phyloP scores from a whole-genome alignment of 768 basidiomycete species.

The Auricularia sp. region DNA sequence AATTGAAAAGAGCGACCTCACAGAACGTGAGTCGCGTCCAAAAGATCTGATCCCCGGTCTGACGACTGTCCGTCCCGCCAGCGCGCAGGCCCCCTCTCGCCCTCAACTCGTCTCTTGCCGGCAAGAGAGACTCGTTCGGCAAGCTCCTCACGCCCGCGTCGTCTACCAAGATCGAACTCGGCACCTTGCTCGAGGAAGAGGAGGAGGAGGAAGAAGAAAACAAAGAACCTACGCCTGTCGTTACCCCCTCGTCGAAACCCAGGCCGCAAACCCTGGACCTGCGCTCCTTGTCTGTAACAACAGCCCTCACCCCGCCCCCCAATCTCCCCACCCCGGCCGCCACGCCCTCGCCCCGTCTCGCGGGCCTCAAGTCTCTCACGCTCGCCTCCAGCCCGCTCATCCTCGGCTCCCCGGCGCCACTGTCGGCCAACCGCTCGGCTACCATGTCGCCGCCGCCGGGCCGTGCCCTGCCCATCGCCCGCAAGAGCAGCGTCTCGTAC shows the following conservation, averaged over 20 bases:
- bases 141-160: slow-evolving; percentile 53
- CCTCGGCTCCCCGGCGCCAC: slow-evolving; percentile 1
- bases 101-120: slow-evolving; percentile 34
- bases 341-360: slow-evolving; percentile 37
- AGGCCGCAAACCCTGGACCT: slow-evolving; percentile 55
- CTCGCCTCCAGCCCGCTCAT: slow-evolving; percentile 20
- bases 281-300: slow-evolving; percentile 47
- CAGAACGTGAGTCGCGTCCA: background rate
- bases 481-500: slow-evolving; percentile 71
- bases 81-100: slow-evolving; percentile 14
- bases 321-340: slow-evolving; percentile 33
- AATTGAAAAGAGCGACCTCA: background rate
- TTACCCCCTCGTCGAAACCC: slow-evolving; percentile 18
- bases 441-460: slow-evolving; percentile 23
- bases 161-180: slow-evolving; percentile 64
- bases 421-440: slow-evolving; percentile 12
- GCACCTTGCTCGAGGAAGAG: slow-evolving; percentile 75
- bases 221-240: background rate
- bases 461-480: slow-evolving; percentile 14
- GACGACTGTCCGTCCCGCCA: background rate
- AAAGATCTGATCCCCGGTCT: background rate
- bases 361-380: slow-evolving; percentile 42
- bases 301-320: slow-evolving; percentile 4
- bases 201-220: slow-evolving; percentile 48
- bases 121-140: slow-evolving; percentile 72